phyloP scores from a whole-genome alignment of 1,284 basidiomycete species.

The Kwoniella shivajii region DNA sequence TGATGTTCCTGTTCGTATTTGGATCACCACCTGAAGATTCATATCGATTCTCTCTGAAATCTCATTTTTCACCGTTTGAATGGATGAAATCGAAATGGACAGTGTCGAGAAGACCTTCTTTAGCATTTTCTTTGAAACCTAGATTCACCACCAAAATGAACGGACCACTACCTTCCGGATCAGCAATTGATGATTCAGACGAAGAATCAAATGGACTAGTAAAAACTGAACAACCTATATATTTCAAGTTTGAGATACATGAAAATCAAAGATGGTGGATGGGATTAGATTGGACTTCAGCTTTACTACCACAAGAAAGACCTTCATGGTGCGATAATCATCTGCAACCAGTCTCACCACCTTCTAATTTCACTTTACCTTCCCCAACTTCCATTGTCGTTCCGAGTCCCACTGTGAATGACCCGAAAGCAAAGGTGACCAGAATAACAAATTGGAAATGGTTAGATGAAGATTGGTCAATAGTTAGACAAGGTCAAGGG shows the following conservation, averaged over 20 bases:
- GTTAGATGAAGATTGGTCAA: constrained; percentile 84
- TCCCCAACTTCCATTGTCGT: constrained; percentile 57
- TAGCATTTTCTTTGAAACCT: constrained; percentile 41
- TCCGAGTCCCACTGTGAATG: constrained; percentile 41
- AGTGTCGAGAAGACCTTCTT: constrained; percentile 42
- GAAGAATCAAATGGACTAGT: constrained; percentile 24
- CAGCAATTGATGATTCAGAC: constrained; percentile 31
- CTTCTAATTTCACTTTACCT: constrained; percentile 53
- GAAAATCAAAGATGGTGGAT: constrained; percentile 92
- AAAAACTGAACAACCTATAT: constrained; percentile 54
- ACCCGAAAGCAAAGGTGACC: constrained; percentile 57
- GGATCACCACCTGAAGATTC: constrained; percentile 46
- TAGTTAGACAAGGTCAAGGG: constrained; percentile 56
- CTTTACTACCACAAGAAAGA: constrained; percentile 83
- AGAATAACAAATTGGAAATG: constrained; percentile 78
- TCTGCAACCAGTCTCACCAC: constrained; percentile 60
- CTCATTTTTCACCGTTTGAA: constrained; percentile 34
- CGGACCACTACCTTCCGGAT: constrained; percentile 8
- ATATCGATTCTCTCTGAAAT: constrained; percentile 25
- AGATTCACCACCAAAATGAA: constrained; percentile 6
- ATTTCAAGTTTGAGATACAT: constrained; percentile 82
- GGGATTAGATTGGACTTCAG: constrained; percentile 80
- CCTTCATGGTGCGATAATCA: constrained; percentile 72
- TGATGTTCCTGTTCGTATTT: constrained; percentile 48
- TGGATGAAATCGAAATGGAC: constrained; percentile 53